phyloP scores from a whole-genome alignment of 2,329 filamentous ascomycete genomes.

The Fusarium neocosmosporiellum region DNA sequence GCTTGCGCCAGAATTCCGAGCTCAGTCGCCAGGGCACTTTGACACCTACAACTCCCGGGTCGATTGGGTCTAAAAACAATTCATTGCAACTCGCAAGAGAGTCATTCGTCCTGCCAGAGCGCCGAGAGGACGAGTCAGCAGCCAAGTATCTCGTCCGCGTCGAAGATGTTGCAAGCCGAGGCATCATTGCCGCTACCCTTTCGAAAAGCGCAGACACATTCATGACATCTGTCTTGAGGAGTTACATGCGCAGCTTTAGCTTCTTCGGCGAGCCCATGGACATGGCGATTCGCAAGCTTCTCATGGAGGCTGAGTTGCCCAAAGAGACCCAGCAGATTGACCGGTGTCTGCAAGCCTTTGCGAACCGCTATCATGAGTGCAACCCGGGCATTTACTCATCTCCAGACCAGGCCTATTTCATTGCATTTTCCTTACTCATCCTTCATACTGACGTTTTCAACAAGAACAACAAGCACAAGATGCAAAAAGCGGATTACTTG shows the following conservation, averaged over 20 bases:
- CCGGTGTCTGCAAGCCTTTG: slow-evolving; percentile 91
- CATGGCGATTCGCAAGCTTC: slow-evolving; percentile 93
- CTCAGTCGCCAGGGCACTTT: slow-evolving; percentile 76
- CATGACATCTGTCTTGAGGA: slow-evolving; percentile 83
- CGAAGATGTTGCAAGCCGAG: slow-evolving; percentile 82
- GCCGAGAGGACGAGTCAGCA: slow-evolving; percentile 88
- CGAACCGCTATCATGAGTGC: slow-evolving; percentile 97
- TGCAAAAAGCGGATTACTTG: slow-evolving; percentile 95
- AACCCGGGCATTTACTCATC: slow-evolving; percentile 95
- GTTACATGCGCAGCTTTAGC: slow-evolving; percentile 93
- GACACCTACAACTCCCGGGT: slow-evolving; percentile 75
- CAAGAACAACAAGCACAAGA: slow-evolving; percentile 99
- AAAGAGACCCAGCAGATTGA: slow-evolving; percentile 99
- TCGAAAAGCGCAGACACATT: slow-evolving; percentile 91
- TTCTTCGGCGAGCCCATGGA: slow-evolving; percentile 99
- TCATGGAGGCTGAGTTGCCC: slow-evolving; percentile 96
- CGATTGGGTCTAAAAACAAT: slow-evolving; percentile 80
- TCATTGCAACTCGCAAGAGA: slow-evolving; percentile 83
- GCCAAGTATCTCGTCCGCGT: slow-evolving; percentile 88
- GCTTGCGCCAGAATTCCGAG: slow-evolving; percentile 86
- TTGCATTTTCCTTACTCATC: slow-evolving; percentile 95
- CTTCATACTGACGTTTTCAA: slow-evolving; percentile 99
- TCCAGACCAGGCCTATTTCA: slow-evolving; percentile 96
- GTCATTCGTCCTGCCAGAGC: slow-evolving; percentile 77
- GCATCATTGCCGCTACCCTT: slow-evolving; percentile 84